Conservation (phyloP, 1,139 yeast species). For the Protomyces macrosporus region DNA sequence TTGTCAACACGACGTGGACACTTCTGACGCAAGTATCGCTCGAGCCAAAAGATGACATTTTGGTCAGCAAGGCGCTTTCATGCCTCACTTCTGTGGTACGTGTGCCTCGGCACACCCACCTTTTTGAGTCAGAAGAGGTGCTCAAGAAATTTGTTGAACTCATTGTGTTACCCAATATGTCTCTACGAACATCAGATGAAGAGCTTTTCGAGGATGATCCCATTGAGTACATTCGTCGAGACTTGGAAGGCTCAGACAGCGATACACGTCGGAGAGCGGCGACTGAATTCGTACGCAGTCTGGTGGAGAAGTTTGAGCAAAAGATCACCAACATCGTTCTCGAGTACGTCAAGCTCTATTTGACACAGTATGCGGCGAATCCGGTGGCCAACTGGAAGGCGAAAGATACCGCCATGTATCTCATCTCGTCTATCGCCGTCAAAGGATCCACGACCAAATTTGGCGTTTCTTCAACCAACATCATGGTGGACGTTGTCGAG, state of each 20-base stretch:
- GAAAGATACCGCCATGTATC: conserved; percentile 80
- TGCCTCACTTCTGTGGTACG: conserved; percentile 79
- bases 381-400: conserved; percentile 60
- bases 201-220: conserved; percentile 97
- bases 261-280: conserved; percentile 90
- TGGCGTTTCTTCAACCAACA: conserved; percentile 79
- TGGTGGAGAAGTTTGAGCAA: conserved; percentile 73
- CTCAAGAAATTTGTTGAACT: conserved; percentile 73
- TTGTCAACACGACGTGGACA: conserved; percentile 79
- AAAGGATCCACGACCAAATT: conserved; percentile 78
- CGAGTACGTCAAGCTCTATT: conserved; percentile 66
- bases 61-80: conserved; percentile 73
- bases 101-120: conserved; percentile 55
- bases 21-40: conserved; percentile 61
- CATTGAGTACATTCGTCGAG: conserved; percentile 82
- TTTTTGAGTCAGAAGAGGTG: conserved; percentile 63
- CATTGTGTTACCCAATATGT: conserved; percentile 81
- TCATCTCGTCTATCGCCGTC: conserved; percentile 84
- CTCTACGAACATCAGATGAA: conserved; percentile 72
- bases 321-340: conserved; percentile 69
- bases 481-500: conserved; percentile 75
- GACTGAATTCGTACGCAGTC: conserved; percentile 80
- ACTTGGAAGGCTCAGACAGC: conserved; percentile 88
- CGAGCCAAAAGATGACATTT: conserved; percentile 73
- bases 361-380: conserved; percentile 47